These are phyloP conservation scores for Sutorius eximius DNA, from an alignment of 1,284 basidiomycete genomes.

Conservation along the genomic window DNA sequence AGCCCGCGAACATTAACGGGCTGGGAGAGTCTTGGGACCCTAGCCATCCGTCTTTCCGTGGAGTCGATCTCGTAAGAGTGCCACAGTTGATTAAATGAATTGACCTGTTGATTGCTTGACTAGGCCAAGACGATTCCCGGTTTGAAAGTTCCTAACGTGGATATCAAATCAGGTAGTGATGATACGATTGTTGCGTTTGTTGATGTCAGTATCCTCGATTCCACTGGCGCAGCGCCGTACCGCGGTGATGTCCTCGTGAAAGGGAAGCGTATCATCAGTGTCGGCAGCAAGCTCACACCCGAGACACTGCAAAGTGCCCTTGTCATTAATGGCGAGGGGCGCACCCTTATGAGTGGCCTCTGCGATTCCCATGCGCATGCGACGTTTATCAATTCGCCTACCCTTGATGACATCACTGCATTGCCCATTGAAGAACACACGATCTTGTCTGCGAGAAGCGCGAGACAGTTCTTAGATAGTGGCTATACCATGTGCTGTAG, in stretches of 20 bases:
- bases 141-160: constrained; percentile 26
- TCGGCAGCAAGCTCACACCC: constrained; percentile 21
- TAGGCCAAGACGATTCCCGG: constrained; percentile 26
- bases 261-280: constrained; percentile 32
- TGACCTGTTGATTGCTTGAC: neutral
- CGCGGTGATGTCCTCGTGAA: constrained; percentile 34
- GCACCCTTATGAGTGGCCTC: constrained; percentile 33
- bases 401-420: constrained; percentile 27
- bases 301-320: constrained; percentile 19
- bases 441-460: constrained; percentile 26
- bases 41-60: constrained; percentile 23
- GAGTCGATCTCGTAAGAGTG: constrained; percentile 23
- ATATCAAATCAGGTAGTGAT: constrained; percentile 25
- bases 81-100: neutral
- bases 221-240: constrained; percentile 32
- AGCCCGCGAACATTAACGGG: constrained; percentile 16
- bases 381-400: constrained; percentile 27
- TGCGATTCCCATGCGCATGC: constrained; percentile 33
- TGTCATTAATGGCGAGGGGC: constrained; percentile 28
- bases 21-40: constrained; percentile 29
- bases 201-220: constrained; percentile 36
- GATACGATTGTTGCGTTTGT: constrained; percentile 28
- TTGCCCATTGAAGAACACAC: constrained; percentile 32
- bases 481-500: constrained; percentile 36
- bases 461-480: constrained; percentile 31